A percentile compares a stretch with the other conserved stretches of the same genome.
phyloP scores from a whole-genome alignment of 2,329 filamentous ascomycete species.

The Colletotrichum viniferum region DNA sequence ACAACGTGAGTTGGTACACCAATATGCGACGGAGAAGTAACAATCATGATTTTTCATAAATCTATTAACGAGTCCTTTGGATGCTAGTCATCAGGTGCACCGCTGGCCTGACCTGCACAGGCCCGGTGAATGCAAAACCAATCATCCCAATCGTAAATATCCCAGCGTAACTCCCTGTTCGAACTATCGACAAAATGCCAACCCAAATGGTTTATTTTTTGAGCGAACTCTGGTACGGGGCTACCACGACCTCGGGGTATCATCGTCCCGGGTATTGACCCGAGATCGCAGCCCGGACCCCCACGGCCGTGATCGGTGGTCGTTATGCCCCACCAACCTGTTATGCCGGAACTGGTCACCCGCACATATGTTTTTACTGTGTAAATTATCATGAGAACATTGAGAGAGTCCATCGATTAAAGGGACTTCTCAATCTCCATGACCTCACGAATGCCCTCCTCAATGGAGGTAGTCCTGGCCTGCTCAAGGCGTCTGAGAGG shows the following conservation, averaged over 20 bases:
- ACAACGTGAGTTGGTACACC: no score
- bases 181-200: background rate
- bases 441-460: constrained; percentile 63
- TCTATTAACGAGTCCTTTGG: background rate
- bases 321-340: background rate
- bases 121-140: background rate
- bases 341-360: background rate
- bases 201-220: background rate
- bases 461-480: constrained; percentile 56
- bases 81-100: background rate
- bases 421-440: constrained; percentile 68
- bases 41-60: background rate
- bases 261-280: constrained; percentile 8
- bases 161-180: background rate
- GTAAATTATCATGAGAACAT: background rate
- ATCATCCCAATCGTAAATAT: background rate
- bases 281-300: constrained; percentile 1
- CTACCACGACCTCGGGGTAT: constrained; percentile 3
- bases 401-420: constrained; percentile 26
- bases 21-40: no score
- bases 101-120: background rate
- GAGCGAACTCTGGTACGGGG: background rate
- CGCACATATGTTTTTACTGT: background rate
- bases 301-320: constrained; percentile 15
- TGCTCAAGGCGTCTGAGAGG: constrained; percentile 72